Percentiles rank a stretch among this genome's conserved stretches.
These are phyloP conservation scores for Aleurites moluccanus DNA, from an alignment of 441 rosid genomes.

Conservation along the genomic window DNA sequence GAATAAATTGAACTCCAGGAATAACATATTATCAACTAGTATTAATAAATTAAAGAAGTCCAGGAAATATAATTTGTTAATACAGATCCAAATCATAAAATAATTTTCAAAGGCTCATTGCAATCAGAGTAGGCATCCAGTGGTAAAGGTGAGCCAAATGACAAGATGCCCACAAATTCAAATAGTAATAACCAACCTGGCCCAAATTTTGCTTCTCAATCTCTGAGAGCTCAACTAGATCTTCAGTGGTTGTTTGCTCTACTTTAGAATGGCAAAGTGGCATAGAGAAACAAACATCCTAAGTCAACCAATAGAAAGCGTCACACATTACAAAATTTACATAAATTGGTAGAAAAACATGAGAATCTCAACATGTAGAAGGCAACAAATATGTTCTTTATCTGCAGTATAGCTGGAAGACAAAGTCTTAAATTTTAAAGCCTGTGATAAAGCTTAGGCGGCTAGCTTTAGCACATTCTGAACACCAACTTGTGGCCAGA, in stretches of 20 bases:
- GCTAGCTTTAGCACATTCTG: neutral
- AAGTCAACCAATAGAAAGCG: constrained; percentile 21
- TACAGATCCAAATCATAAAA: neutral
- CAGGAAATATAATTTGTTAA: neutral
- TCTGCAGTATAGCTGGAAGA: constrained; percentile 3
- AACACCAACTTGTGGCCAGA: neutral
- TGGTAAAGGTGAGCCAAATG: neutral
- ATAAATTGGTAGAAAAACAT: neutral
- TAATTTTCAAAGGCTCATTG: constrained; percentile 2
- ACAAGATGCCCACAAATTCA: constrained; percentile 16
- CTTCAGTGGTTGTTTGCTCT: constrained; percentile 77
- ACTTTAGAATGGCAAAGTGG: constrained; percentile 89
- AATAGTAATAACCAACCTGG: constrained; percentile 62
- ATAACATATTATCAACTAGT: neutral
- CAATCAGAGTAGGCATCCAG: neutral
- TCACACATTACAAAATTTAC: constrained; percentile 22
- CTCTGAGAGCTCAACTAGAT: constrained; percentile 91
- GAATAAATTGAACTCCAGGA: neutral
- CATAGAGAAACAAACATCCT: constrained; percentile 89
- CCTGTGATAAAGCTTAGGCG: too few species aligned
- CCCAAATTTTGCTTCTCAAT: constrained; percentile 90
- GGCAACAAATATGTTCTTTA: neutral
- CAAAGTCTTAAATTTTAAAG: too few species aligned
- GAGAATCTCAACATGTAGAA: constrained; percentile 4
- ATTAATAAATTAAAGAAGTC: neutral